Percentiles rank a stretch among this genome's conserved stretches.
These are phyloP conservation scores for Apium graveolens DNA, from an alignment of 129 eudicot genomes.

Conservation along the genomic window DNA sequence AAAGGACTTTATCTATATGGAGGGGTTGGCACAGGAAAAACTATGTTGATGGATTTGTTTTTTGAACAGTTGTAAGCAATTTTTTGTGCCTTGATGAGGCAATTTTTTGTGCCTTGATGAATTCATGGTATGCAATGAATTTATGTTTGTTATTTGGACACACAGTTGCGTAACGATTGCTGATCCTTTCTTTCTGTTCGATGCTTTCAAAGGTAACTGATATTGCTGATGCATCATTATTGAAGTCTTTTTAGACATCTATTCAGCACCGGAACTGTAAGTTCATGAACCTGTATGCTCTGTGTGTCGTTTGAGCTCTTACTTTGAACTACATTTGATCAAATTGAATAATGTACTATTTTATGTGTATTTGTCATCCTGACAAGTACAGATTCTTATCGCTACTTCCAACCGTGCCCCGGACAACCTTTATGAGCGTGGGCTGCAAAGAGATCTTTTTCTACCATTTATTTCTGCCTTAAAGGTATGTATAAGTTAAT, in stretches of 20 bases:
- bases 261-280: slow-evolving; percentile 72
- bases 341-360: slow-evolving; percentile 1
- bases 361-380: slow-evolving; percentile 11
- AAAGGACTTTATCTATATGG: slow-evolving; percentile 96
- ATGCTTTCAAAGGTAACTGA: slow-evolving; percentile 58
- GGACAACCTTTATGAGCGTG: slow-evolving; percentile 85
- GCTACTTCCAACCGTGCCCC: slow-evolving; percentile 98
- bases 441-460: slow-evolving; percentile 92
- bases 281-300: slow-evolving; percentile 13
- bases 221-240: slow-evolving; percentile 87
- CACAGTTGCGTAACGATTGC: not conserved
- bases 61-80: slow-evolving; percentile 81
- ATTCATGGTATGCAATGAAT: slow-evolving; percentile 59
- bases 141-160: not conserved
- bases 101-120: slow-evolving; percentile 86
- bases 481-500: slow-evolving; percentile 44
- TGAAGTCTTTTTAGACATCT: slow-evolving; percentile 79
- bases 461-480: slow-evolving; percentile 83
- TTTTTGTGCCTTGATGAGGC: no score
- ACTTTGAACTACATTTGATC: not conserved
- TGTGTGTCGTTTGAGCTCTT: not conserved
- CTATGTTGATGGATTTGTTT: slow-evolving; percentile 96
- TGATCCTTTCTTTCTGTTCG: not conserved
- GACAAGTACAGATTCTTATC: slow-evolving; percentile 72
- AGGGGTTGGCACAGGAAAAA: slow-evolving; percentile 98